These are phyloP conservation scores for Thelonectria discophora DNA, from an alignment of 2,329 filamentous ascomycete species.

Conservation along the genomic window DNA sequence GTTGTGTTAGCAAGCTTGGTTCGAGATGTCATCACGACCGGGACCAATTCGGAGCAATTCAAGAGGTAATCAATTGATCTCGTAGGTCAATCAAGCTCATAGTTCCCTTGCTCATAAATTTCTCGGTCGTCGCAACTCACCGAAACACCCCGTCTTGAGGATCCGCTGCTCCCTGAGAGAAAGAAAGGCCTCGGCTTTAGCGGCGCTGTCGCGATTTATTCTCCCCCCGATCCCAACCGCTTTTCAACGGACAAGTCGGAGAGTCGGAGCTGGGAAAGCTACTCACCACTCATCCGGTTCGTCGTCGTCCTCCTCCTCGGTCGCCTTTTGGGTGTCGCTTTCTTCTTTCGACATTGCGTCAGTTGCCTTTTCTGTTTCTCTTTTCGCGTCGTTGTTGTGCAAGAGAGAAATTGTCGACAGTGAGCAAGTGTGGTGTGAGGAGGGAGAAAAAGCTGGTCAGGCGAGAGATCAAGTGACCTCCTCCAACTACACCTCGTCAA, in stretches of 20 bases:
- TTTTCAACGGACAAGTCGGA: constrained; percentile 14
- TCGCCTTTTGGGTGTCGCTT: constrained; percentile 50
- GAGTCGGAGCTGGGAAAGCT: not conserved
- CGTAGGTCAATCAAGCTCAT: not conserved
- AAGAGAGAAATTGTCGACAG: constrained; percentile 10
- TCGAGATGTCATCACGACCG: too few relatives aligned
- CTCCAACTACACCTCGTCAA: not conserved
- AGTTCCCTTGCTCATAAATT: not conserved
- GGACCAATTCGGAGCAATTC: not conserved
- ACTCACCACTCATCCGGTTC: constrained; percentile 94
- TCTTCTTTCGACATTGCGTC: constrained; percentile 62
- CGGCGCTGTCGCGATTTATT: constrained; percentile 13
- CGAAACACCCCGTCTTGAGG: constrained; percentile 92
- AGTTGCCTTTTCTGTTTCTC: not conserved
- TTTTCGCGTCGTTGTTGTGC: constrained; percentile 5
- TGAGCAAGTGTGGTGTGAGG: constrained; percentile 39
- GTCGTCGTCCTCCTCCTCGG: constrained; percentile 62
- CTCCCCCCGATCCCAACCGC: constrained; percentile 3
- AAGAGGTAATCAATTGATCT: not conserved
- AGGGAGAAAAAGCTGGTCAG: constrained; percentile 34
- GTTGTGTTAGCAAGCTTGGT: too few relatives aligned
- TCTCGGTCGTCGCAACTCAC: constrained; percentile 57
- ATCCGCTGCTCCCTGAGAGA: constrained; percentile 90
- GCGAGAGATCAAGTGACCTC: constrained; percentile 39
- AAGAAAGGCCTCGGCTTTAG: constrained; percentile 40